A percentile compares a stretch with the other conserved stretches of the same genome.
These are phyloP conservation scores for Saccharomycopsis amapae DNA, from an alignment of 805 yeast species.

Conservation along the genomic window DNA sequence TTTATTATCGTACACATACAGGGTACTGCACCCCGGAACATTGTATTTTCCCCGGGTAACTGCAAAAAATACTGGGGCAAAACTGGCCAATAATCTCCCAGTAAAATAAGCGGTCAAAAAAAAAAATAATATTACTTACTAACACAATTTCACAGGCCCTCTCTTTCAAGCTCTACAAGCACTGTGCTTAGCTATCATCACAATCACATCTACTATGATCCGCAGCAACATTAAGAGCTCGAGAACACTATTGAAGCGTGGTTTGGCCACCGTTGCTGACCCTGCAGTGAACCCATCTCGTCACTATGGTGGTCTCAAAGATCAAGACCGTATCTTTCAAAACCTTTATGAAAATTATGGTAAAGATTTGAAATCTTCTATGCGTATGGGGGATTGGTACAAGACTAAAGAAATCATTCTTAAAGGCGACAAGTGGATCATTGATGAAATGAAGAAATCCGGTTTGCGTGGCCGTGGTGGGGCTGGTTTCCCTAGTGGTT, in stretches of 20 bases:
- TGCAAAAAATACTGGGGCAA: too few relatives aligned
- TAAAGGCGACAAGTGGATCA: conserved; percentile 87
- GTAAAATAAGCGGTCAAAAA: too few relatives aligned
- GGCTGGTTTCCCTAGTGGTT: conserved; percentile 88
- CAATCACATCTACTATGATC: conserved; percentile 10
- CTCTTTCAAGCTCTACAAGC: too few relatives aligned
- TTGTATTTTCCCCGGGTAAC: too few relatives aligned
- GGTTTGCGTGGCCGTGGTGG: conserved; percentile 92
- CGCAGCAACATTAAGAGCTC: conserved; percentile 5
- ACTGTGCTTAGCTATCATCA: too few relatives aligned
- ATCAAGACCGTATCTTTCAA: conserved; percentile 82
- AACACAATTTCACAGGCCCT: too few relatives aligned
- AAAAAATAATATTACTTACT: too few relatives aligned
- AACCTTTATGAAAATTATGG: conserved; percentile 74
- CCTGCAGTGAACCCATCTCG: conserved; percentile 46
- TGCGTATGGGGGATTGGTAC: conserved; percentile 85
- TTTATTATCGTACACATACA: too few relatives aligned
- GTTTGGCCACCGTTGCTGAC: conserved; percentile 35
- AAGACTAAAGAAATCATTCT: conserved; percentile 79
- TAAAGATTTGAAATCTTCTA: conserved; percentile 63
- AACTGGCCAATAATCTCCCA: too few relatives aligned
- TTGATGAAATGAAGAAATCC: conserved; percentile 76
- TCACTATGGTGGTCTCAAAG: conserved; percentile 67
- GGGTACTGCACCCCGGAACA: too few relatives aligned
- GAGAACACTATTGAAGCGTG: conserved; percentile 11